These are phyloP conservation scores for Calonectria montana DNA, from an alignment of 2,329 filamentous ascomycete genomes.

Conservation along the genomic window DNA sequence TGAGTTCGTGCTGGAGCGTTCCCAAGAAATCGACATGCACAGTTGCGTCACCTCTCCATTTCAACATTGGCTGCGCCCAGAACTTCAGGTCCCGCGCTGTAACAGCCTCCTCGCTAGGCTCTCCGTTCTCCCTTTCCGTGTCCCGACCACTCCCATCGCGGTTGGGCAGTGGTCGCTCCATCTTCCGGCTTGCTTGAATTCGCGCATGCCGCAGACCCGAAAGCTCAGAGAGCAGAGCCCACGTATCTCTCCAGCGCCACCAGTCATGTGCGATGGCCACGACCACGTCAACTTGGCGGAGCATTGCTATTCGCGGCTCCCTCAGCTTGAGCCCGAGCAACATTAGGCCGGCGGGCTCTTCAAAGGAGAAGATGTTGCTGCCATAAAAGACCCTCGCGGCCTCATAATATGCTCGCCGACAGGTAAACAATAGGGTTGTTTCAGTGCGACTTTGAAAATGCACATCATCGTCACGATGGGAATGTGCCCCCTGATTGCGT, in stretches of 20 bases:
- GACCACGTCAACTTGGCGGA: not conserved
- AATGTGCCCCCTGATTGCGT: not conserved
- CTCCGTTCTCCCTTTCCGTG: no score
- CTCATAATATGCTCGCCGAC: slow-evolving; percentile 2
- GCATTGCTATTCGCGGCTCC: not conserved
- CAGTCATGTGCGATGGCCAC: not conserved
- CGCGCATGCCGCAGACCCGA: not conserved
- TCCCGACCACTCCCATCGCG: not conserved
- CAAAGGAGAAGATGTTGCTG: not conserved
- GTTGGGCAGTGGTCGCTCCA: not conserved
- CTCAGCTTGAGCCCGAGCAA: not conserved
- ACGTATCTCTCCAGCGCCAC: not conserved
- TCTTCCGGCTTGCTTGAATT: not conserved
- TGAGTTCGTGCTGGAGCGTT: not conserved
- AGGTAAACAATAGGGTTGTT: not conserved
- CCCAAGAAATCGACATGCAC: not conserved
- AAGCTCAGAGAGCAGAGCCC: not conserved
- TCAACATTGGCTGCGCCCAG: not conserved
- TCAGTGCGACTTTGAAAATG: not conserved
- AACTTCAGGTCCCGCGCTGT: not conserved
- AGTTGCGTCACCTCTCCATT: not conserved
- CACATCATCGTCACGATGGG: not conserved
- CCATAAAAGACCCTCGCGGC: not conserved
- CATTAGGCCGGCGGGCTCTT: not conserved
- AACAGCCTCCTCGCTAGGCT: not conserved